Base-by-base conservation (phyloP, 2,329 filamentous ascomycete genomes). In the Didymella pinodella region DNA sequence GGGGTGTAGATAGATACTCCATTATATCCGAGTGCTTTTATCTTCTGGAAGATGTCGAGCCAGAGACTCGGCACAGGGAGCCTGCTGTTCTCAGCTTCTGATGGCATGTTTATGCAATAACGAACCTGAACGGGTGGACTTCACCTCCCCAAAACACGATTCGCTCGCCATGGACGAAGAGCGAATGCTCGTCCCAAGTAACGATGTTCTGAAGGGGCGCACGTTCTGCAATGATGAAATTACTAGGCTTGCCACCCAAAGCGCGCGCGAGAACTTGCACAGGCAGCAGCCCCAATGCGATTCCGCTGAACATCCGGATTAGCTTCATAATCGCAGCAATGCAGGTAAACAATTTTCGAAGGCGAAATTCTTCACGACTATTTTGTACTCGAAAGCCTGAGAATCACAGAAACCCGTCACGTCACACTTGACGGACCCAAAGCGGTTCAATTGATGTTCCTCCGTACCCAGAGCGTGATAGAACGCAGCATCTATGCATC, bases 1-100 rank as follows among this genome's bases (percentile, higher is more conserved):
- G 92, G 84, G 7, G 87, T 81, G 68, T 93, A 93, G 73, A 92
- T 90, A 0, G 89, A 92, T 1, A 92, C 88, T 38, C 86, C 84
- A 67, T 90, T 93, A 76, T 92, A 93, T 0, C 91, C 91, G 1
- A 92, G 75, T 0, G 90, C 88, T 74, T 89, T 92, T 74, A 93
- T 86, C 76, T 95, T 95, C 65, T 94, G 88, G 66, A 95, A 88
- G 2, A 93, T 70, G 65, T 93, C 91, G 3, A 90, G 79, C 81
- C 88, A 88, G 2, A 89, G 78, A 36, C 81, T 78, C 2, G 85
- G 82, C 3, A 88, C 86, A 3, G 86, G 86, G 1, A 88, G 77
- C 61, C 84, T 82, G 38, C 16, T 36, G 2, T 36, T n/a, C 22
- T n/a, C 11, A n/a, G 32, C 32, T 36, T n/a, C 32, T 8, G 7